Conservation (phyloP, 495 filamentous ascomycete genomes). For the Penicillium parvum region DNA sequence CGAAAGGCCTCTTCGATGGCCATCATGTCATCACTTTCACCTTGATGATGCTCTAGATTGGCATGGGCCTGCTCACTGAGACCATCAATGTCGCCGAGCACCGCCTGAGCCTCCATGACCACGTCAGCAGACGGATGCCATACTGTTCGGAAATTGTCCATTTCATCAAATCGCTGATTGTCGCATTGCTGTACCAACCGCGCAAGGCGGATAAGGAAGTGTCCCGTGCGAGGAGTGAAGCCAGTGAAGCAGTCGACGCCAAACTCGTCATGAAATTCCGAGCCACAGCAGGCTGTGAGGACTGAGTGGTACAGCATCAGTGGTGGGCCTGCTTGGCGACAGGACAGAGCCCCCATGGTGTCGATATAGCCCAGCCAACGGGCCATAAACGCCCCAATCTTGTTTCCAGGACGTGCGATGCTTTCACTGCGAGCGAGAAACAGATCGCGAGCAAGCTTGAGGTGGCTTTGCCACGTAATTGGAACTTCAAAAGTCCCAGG, state of each 20-base stretch:
- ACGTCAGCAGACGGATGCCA: constrained; percentile 59
- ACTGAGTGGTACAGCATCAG: constrained; percentile 54
- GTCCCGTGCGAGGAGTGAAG: constrained; percentile 65
- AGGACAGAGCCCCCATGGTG: constrained; percentile 71
- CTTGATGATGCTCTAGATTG: constrained; percentile 31
- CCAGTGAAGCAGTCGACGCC: constrained; percentile 78
- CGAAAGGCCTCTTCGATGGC: constrained; percentile 81
- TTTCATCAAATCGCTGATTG: constrained; percentile 56
- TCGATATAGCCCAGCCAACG: constrained; percentile 88
- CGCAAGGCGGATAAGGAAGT: constrained; percentile 69
- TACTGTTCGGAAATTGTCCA: constrained; percentile 43
- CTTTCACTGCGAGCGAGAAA: constrained; percentile 61
- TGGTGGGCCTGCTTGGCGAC: constrained; percentile 56
- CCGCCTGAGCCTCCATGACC: constrained; percentile 47
- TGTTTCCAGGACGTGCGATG: constrained; percentile 52
- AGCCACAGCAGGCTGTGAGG: constrained; percentile 37
- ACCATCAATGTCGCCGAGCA: constrained; percentile 49
- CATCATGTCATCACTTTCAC: constrained; percentile 54
- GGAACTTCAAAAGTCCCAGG: constrained; percentile 74
- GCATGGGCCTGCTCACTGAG: constrained; percentile 30
- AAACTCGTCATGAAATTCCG: constrained; percentile 49
- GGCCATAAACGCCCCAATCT: constrained; percentile 71
- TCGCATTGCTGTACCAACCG: constrained; percentile 70
- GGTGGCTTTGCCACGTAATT: constrained; percentile 71
- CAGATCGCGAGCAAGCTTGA: constrained; percentile 70